A percentile compares a stretch with the other conserved stretches of the same genome.
Evolutionary conservation across 75 land plant species (phyloP).

Genomic region (Picea glauca): DNA sequence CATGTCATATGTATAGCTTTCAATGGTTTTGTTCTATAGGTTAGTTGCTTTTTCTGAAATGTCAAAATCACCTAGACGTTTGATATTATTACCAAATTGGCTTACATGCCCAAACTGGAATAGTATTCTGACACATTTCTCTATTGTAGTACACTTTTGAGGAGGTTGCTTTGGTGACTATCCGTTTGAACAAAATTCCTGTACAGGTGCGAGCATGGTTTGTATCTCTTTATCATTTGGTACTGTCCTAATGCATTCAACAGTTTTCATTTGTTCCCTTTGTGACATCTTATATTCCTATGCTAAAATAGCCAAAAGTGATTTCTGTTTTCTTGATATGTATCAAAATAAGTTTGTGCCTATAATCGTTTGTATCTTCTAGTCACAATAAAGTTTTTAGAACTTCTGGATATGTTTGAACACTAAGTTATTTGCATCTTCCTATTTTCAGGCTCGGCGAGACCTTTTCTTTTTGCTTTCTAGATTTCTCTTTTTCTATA

Average conservation of each 20-base stretch:
- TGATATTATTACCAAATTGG: too few relatives aligned
- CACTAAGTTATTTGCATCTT: conserved; percentile 8
- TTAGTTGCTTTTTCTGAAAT: not conserved
- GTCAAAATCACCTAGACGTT: not conserved
- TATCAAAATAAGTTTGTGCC: conserved; percentile 3
- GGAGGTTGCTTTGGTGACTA: conserved; percentile 63
- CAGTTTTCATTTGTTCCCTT: not conserved
- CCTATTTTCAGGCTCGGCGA: conserved; percentile 53
- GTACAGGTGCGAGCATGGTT: conserved; percentile 41
- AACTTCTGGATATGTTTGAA: not conserved
- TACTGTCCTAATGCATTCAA: not conserved
- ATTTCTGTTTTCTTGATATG: not conserved
- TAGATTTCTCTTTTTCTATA: conserved; percentile 81
- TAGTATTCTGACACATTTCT: conserved; percentile 7
- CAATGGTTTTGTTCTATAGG: not conserved
- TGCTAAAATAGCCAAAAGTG: not conserved
- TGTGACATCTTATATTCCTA: not conserved
- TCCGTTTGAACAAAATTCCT: conserved; percentile 46
- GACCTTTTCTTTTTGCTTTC: conserved; percentile 82
- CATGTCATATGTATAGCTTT: not conserved
- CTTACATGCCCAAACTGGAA: not conserved
- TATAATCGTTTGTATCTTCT: not conserved
- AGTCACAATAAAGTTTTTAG: not conserved
- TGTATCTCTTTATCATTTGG: not conserved
- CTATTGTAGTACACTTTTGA: conserved; percentile 81